Evolutionary conservation across 169 alveolate species (phyloP), one percentile per base, ranked within the genome.

Genomic region (Cryptosporidium tyzzeri): DNA sequence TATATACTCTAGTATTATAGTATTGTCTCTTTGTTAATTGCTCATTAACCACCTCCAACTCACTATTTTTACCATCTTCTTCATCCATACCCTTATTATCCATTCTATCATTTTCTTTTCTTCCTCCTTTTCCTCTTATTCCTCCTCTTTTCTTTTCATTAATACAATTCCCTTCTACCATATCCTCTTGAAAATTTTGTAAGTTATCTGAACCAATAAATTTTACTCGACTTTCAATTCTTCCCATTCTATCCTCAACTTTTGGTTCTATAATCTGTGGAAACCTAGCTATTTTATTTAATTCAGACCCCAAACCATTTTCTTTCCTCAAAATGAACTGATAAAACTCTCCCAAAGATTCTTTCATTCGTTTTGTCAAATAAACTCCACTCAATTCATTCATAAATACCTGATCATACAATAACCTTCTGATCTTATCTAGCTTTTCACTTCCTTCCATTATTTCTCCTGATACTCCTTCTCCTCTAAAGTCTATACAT

Each of bases 21-120:
- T 80, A 80, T 29, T 80, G 51, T n/a, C 89, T 80, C 51, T 65
- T 80, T 7, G 89, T 62, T n/a, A 80, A 33, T 18, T 80, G 89
- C 26, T 80, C 80, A 48, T 67, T 80, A 18, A 16, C 26, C 35
- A 62, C 75, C 44, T 80, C 89, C 70, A 80, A 44, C 16, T 80
- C 89, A 1, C 21, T 31, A 33, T 80, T 80, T 9, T 48, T 21
- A 10, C 55, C 21, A 1, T 48, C 55, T 21, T 48, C 55, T 14
- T 48, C n/a, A 3, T 14, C 55, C 6, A 3, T 48, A 48, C 2
- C 21, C 7, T 21, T 21, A 2, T 2, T 5, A 8, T 48, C 55
- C 1, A 0, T 21, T 14, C 55, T 12, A 7, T 21, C 8, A 1
- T 4, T 4, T 48, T 3, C 7, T 12, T 48, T 9, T 14, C 16